Evolutionary conservation across 305 asterid species (phyloP).

Genomic region (Fraxinus ornus): DNA sequence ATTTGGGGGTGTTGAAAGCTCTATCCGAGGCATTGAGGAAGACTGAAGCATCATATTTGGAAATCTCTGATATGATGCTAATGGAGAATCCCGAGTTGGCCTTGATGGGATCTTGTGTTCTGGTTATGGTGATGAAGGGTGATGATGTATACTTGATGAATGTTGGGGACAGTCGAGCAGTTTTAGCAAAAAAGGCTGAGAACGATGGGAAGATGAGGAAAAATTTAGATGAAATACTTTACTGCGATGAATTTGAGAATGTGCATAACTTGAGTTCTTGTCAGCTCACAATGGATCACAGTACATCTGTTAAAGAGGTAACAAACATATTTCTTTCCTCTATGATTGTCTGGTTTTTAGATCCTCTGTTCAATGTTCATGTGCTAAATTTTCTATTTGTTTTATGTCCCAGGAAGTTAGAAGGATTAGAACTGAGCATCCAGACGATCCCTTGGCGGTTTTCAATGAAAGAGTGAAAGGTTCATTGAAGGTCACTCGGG

Average conservation of each 20-base stretch:
- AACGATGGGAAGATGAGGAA: constrained; percentile 37
- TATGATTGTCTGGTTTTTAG: neutral
- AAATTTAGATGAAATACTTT: constrained; percentile 46
- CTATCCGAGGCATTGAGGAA: constrained; percentile 69
- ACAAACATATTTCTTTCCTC: neutral
- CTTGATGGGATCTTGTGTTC: constrained; percentile 88
- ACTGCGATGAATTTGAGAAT: constrained; percentile 59
- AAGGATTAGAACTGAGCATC: constrained; percentile 69
- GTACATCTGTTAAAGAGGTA: constrained; percentile 76
- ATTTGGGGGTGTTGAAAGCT: constrained; percentile 55
- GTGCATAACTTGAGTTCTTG: constrained; percentile 40
- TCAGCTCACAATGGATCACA: constrained; percentile 84
- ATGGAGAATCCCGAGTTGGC: constrained; percentile 80
- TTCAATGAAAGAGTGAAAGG: constrained; percentile 76
- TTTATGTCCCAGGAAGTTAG: constrained; percentile 55
- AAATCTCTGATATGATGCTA: constrained; percentile 71
- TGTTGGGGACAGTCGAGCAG: constrained; percentile 88
- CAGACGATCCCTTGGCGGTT: constrained; percentile 67
- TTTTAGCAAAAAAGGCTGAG: constrained; percentile 52
- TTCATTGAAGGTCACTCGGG: constrained; percentile 86
- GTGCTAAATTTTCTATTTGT: constrained; percentile 19
- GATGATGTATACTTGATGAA: constrained; percentile 82
- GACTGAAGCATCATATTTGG: constrained; percentile 69
- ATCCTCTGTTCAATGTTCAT: constrained; percentile 1
- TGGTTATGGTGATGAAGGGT: constrained; percentile 83